Evolutionary conservation across 495 filamentous ascomycete genomes (phyloP), one percentile per base, ranked within the genome.

Genomic region (Cetradonia linearis): DNA sequence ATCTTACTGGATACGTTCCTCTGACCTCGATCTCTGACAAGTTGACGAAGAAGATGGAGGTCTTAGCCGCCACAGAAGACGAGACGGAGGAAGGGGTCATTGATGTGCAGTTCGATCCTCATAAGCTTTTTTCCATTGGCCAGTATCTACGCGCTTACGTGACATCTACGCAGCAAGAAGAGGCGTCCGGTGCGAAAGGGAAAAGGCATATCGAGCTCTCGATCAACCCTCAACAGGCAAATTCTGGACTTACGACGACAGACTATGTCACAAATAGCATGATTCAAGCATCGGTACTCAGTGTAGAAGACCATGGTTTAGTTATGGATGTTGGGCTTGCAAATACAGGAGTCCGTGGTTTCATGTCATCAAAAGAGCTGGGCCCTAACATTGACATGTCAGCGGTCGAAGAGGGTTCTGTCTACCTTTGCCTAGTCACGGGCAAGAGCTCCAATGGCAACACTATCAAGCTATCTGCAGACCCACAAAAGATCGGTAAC

Each of bases 301-400:
- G 92, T 67, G 86, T 93, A 25, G 93, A 98, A 72, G 93, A 98
- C 64, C 92, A 96, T 70, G 93, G 93, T 66, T 73, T 95, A 58
- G 78, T 97, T 56, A 95, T 97, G 91, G 88, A 96, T 66, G 74
- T 98, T 42, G 88, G 87, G 16, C 77, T 96, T 27, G 77, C 82
- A 49, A 82, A 83, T 52, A 73, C 79, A 20, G 71, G 78, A 36
- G 62, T 91, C 37, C 85, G 81, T 68, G 94, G 86, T 1, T 98
- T 98, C 74, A 80, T 98, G 71, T 83, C 90, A n/a, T 86, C 84
- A 16, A 91, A 89, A 68, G 90, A 97, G 68, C 72, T 95, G 27
- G 83, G 83, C 34, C 68, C 75, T 34, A 74, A 73, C 36, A 67
- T 81, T 31, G 77, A 86, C 30, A 74, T 83, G 56, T 75, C 79